phyloP scores from a whole-genome alignment of 495 filamentous ascomycete genomes.

The Lasiosphaeria ovina region DNA sequence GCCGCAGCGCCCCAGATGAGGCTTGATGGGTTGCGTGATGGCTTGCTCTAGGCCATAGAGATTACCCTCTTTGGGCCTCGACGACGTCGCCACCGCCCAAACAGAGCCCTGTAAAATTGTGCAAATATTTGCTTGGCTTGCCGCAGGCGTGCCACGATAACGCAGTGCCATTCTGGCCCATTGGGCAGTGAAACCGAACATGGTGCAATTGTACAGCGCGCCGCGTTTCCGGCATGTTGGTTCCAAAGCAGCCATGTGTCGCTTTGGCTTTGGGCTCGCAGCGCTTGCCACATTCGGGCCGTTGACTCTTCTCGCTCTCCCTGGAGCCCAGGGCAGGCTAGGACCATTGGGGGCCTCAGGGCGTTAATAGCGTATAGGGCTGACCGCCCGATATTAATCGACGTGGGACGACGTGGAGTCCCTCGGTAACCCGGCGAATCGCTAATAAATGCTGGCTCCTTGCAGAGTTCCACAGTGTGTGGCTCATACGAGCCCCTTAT shows the following conservation, averaged over 20 bases:
- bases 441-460: background rate
- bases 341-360: background rate
- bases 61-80: background rate
- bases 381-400: background rate
- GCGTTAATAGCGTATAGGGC: background rate
- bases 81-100: background rate
- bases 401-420: conserved; percentile 2
- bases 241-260: background rate
- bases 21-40: background rate
- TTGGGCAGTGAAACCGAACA: background rate
- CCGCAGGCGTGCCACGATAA: background rate
- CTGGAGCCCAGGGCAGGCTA: background rate
- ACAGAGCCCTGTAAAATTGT: no score
- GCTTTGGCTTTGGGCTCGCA: conserved; percentile 1
- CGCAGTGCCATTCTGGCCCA: background rate
- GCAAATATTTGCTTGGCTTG: background rate
- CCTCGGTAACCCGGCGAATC: background rate
- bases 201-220: background rate
- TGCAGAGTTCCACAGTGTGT: background rate
- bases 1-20: background rate
- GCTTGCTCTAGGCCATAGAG: no score
- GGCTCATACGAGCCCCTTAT: background rate
- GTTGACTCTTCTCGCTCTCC: background rate
- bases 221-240: no score
- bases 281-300: conserved; percentile 1